Base-by-base conservation (phyloP, 2,329 filamentous ascomycete species). In the Penicillium aurantiogriseum region DNA sequence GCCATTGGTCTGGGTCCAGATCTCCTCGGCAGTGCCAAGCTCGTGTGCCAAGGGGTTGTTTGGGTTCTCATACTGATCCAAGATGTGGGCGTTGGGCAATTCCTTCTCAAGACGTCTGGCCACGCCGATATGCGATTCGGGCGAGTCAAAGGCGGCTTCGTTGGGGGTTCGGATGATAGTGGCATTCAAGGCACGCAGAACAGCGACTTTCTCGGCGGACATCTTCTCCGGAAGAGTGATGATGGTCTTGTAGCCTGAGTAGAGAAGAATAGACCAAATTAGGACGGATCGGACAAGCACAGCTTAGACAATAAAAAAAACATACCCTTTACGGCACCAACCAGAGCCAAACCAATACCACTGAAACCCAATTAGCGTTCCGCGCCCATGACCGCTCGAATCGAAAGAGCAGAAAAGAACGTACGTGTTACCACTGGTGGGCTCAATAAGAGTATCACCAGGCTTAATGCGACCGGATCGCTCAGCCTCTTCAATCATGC, bases 221-320 rank as follows among this genome's bases (percentile, higher is more conserved):
- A 99, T 99, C 83, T 99, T 99, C 80, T 99, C 94, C 51, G 94
- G 94, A 45, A 99, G 85, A 11, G 94, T 99, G 76, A 99, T 99
- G 78, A 99, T 97, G 40, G 92, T 95, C 78, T 93, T 93, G 83
- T 97, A 99, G 65, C 92, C 76, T 77, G 39, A 19, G 19, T n/a
- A 21, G 31, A 45, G 21, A 40, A 31, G 2, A 29, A 21, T 17
- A 39, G 36, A 31, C 15, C 11, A 35, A 7, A 40, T 47, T 36
- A 49, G 48, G 17, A 43, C n/a, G n/a, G 3, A 42, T 35, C 49
- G 4, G 21, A 23, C 31, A 46, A 52, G 45, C 8, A 47, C 2
- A 36, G 35, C 15, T 4, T 36, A 25, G 17, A 52, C 21, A n/a
- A n/a, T 7, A 23, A 5, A n/a, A 23, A 5, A n/a, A 44, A 63